phyloP scores from a whole-genome alignment of 805 yeast species.

The Teunomyces kruisii region DNA sequence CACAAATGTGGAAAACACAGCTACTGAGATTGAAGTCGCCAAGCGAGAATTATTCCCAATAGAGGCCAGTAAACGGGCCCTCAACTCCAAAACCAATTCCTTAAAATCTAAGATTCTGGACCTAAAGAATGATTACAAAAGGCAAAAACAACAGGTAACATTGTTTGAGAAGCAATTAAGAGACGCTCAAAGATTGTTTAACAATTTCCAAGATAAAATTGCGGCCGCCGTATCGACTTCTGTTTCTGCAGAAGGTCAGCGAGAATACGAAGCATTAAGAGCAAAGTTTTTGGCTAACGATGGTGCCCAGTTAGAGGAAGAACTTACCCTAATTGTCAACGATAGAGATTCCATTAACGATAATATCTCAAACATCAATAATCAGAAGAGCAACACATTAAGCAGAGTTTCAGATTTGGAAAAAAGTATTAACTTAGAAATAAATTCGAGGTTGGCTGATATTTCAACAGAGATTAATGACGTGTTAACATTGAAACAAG shows the following conservation, averaged over 20 bases:
- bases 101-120: conserved; percentile 50
- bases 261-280: conserved; percentile 59
- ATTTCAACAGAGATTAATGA: conserved; percentile 31
- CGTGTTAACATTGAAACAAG: conserved; percentile 26
- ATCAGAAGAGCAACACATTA: conserved; percentile 36
- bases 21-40: conserved; percentile 42
- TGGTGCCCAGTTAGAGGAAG: conserved; percentile 59
- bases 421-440: conserved; percentile 32
- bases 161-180: conserved; percentile 49
- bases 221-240: conserved; percentile 17
- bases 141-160: conserved; percentile 47
- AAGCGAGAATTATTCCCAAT: conserved; percentile 60
- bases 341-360: conserved; percentile 45
- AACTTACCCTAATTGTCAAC: conserved; percentile 38
- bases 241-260: conserved; percentile 50
- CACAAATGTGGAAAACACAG: conserved; percentile 33
- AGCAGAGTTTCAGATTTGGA: conserved; percentile 43
- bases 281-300: conserved; percentile 52
- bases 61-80: conserved; percentile 52
- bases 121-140: conserved; percentile 49
- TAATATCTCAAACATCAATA: conserved; percentile 20
- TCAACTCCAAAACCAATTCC: conserved; percentile 45
- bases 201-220: conserved; percentile 28
- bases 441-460: conserved; percentile 30
- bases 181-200: conserved; percentile 35